Base-by-base conservation (phyloP, 306 rosid species). In the Cyclanthera cordifolia region DNA sequence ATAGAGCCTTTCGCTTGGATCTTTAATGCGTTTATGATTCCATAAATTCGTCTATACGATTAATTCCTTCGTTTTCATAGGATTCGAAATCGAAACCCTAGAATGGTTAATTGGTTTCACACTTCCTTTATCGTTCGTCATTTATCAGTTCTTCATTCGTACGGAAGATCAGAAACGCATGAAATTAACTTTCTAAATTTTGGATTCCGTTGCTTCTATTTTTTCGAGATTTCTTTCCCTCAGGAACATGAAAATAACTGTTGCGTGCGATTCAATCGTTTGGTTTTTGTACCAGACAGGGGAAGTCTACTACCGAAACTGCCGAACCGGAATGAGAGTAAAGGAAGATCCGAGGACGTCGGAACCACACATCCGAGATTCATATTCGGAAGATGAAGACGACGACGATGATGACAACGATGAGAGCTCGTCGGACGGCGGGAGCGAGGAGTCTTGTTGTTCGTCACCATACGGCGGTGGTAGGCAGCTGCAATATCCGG, bases 261-360 rank as follows among this genome's bases (percentile, higher is more conserved):
- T 23, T 64, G 20, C 20, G 10, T n/a, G 39, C n/a, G 2, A 12
- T 32, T 59, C 25, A n/a, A n/a, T n/a, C 67, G 30, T 19, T 61
- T 37, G 50, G 49, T n/a, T n/a, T n/a, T n/a, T n/a, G n/a, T 3
- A 8, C 52, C 81, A 94, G 99, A 94, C 97, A 11, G 99, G 99
- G 69, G 97, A 94, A 79, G 84, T 94, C 20, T 94, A 94, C 80
- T 94, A 94, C 80, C 82, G 86, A 79, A 94, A 94, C 80, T 90
- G 99, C 97, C 85, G 86, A 77, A 94, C 80, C 54, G 99, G 99
- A n/a, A 86, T 85, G 94, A 94, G 80, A 76, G 97, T 89, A 49
- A 90, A 77, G 71, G 95, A 94, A 71, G 97, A 90, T 85, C 99
- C 99, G 1, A 80, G 96, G 55, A 85, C 70, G 72, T 74, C 23